phyloP scores from a whole-genome alignment of 257 asterid species.

The Anisodus acutangulus region DNA sequence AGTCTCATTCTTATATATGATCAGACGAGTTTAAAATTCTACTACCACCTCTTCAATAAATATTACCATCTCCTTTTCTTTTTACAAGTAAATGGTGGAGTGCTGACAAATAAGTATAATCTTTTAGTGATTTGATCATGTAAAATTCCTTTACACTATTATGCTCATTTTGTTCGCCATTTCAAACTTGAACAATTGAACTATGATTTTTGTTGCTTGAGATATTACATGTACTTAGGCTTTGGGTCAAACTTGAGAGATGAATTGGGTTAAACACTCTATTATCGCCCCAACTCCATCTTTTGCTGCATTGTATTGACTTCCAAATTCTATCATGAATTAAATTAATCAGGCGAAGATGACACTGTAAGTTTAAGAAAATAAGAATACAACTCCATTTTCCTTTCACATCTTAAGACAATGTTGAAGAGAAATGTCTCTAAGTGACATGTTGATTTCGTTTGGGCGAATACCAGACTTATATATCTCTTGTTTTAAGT shows the following conservation, averaged over 20 bases:
- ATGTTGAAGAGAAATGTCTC: neutral
- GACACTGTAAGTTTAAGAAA: too few species aligned
- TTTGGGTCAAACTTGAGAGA: neutral
- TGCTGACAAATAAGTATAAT: neutral
- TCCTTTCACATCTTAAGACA: neutral
- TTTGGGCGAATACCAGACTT: neutral
- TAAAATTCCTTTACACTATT: neutral
- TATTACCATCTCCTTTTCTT: too few species aligned
- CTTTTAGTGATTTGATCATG: neutral
- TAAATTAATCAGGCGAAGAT: too few species aligned
- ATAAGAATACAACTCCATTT: neutral
- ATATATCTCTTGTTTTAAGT: too few species aligned
- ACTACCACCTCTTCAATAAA: neutral
- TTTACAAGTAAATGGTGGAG: neutral
- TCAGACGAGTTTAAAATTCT: neutral
- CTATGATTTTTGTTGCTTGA: neutral
- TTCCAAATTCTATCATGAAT: too few species aligned
- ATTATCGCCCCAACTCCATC: neutral
- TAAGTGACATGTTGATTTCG: neutral
- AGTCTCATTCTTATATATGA: neutral
- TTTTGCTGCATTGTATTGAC: neutral
- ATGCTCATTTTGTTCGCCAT: neutral
- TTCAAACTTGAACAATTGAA: neutral
- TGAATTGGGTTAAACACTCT: neutral
- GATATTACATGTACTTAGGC: neutral